Conservation (phyloP, 257 asterid genomes). For the Fraxinus cuspidata region DNA sequence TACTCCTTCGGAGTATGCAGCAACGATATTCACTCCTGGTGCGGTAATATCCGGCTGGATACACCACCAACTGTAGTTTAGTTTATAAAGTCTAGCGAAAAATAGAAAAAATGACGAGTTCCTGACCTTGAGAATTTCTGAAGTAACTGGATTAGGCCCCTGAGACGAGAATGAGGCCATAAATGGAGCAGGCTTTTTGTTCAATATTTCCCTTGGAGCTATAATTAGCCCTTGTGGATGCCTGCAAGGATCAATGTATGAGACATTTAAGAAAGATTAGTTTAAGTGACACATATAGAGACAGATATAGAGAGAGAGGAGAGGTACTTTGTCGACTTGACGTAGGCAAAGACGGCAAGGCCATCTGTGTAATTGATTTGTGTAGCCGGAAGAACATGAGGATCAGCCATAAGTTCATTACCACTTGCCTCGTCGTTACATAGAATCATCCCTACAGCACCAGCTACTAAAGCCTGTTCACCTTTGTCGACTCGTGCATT, state of each 20-base stretch:
- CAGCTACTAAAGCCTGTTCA: neutral
- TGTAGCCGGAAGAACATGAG: constrained; percentile 18
- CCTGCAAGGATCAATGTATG: neutral
- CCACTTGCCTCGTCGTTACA: constrained; percentile 4
- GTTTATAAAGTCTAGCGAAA: no score
- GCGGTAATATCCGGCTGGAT: constrained; percentile 42
- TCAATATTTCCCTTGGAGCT: constrained; percentile 18
- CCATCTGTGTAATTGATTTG: constrained; percentile 15
- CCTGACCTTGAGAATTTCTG: constrained; percentile 41
- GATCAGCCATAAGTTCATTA: constrained; percentile 2
- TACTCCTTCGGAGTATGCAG: constrained; percentile 28
- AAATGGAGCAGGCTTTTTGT: constrained; percentile 32
- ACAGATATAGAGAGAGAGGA: neutral
- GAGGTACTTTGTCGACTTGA: constrained; percentile 16
- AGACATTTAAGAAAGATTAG: neutral
- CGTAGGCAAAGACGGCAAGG: constrained; percentile 3
- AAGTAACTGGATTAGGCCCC: constrained; percentile 33
- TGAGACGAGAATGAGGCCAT: constrained; percentile 40
- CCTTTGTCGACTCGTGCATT: constrained; percentile 10
- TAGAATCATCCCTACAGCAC: constrained; percentile 29
- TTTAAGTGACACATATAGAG: neutral
- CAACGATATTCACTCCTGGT: constrained; percentile 39
- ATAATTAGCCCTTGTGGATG: constrained; percentile 26
- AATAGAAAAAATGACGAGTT: neutral
- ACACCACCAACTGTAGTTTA: neutral